Evolutionary conservation across 2,329 filamentous ascomycete species (phyloP).

Genomic region (Ophiostoma piceae): DNA sequence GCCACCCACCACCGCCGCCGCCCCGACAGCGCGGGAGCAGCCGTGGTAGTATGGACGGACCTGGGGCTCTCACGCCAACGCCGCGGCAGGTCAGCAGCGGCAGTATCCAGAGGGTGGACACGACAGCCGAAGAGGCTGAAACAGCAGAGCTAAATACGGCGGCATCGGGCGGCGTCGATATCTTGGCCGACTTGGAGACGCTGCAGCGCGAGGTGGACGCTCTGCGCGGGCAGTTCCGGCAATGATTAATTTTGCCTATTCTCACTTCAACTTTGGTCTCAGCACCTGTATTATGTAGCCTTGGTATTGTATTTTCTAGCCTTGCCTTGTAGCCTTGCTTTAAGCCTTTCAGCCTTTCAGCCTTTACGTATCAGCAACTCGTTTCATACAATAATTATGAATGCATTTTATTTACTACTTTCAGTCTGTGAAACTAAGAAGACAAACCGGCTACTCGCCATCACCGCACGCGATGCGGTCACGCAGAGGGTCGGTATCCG

Average conservation of each 20-base stretch:
- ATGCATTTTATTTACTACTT: neutral
- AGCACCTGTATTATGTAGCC: neutral
- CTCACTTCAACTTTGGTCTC: neutral
- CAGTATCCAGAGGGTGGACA: slow-evolving; percentile 25
- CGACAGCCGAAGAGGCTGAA: slow-evolving; percentile 28
- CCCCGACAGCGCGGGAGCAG: slow-evolving; percentile 45
- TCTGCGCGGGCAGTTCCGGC: slow-evolving; percentile 33
- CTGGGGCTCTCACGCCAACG: slow-evolving; percentile 27
- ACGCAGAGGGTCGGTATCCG: neutral
- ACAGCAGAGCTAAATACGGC: neutral
- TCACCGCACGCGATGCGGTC: neutral
- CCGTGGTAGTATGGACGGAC: slow-evolving; percentile 39
- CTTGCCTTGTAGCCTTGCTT: slow-evolving; percentile 1
- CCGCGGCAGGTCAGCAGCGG: slow-evolving; percentile 34
- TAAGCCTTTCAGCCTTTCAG: neutral
- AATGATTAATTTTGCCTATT: neutral
- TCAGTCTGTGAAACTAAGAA: neutral
- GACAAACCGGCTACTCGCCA: neutral
- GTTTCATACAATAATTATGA: neutral
- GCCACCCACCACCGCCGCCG: slow-evolving; percentile 47
- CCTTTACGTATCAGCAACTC: neutral
- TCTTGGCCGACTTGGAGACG: slow-evolving; percentile 66
- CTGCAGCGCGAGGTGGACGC: slow-evolving; percentile 73
- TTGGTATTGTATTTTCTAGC: neutral
- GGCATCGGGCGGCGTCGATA: slow-evolving; percentile 44